Base-by-base conservation (phyloP, 1,284 basidiomycete genomes). In the Prillingera fragicola region DNA sequence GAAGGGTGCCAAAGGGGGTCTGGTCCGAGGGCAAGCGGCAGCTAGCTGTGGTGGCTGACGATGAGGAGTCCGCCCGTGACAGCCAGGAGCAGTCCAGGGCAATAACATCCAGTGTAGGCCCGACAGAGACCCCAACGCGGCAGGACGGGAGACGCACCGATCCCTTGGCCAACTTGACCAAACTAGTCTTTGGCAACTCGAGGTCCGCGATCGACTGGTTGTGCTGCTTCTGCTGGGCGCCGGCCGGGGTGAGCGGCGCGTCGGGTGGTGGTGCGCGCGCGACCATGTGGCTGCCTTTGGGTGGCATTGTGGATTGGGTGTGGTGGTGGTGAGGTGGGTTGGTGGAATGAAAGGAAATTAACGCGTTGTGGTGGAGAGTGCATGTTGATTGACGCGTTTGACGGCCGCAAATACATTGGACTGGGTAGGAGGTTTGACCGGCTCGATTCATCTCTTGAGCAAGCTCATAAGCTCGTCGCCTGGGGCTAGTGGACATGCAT, bases 91-190 rank as follows among this genome's bases (percentile, higher is more conserved):
- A n/a, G n/a, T n/a, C n/a, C n/a, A n/a, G n/a, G n/a, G n/a, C n/a
- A n/a, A n/a, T n/a, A n/a, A n/a, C n/a, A n/a, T n/a, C n/a, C n/a
- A n/a, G n/a, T n/a, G n/a, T n/a, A n/a, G n/a, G n/a, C n/a, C n/a
- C n/a, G n/a, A n/a, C n/a, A n/a, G n/a, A n/a, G n/a, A n/a, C 32
- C 12, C 18, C 15, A 5, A 28, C 4, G n/a, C n/a, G n/a, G n/a
- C n/a, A n/a, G n/a, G n/a, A n/a, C n/a, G n/a, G n/a, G n/a, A n/a
- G 8, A 80, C 82, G 52, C 78, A 74, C 74, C 33, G 69, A 71
- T 14, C 67, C 81, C 66, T 88, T 89, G 29, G 87, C 88, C 34
- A 91, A 82, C 69, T 82, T 85, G 21, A 82, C 83, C 38, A 92
- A 80, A 25, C 85, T 72, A 43, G 79, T 80, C 59, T 85, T 85